Percentiles rank a stretch among this genome's conserved stretches.
phyloP scores from a whole-genome alignment of 345 rosid genomes.

The Excoecaria cochinchinensis region DNA sequence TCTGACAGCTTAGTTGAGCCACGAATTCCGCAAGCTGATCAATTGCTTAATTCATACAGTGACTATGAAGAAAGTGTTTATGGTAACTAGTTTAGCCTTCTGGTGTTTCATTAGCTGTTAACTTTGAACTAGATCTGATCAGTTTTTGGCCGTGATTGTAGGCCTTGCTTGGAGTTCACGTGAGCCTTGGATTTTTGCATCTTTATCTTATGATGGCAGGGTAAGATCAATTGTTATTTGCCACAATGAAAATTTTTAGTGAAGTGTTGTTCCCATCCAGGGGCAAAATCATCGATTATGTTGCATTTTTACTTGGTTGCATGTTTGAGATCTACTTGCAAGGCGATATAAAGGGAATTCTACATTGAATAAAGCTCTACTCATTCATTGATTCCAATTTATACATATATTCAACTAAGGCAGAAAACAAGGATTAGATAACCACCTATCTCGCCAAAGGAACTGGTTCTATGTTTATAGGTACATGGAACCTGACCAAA shows the following conservation, averaged over 20 bases:
- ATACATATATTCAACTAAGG: no score
- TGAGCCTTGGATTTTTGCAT: conserved; percentile 87
- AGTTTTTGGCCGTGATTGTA: conserved; percentile 28
- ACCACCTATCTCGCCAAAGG: no score
- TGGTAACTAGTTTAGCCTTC: conserved; percentile 42
- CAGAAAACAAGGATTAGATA: no score
- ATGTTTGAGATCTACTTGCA: not conserved
- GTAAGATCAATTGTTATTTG: conserved; percentile 40
- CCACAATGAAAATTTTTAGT: not conserved
- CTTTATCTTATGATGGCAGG: conserved; percentile 92
- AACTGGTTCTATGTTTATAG: no score
- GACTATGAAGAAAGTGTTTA: conserved; percentile 91
- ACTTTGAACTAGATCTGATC: conserved; percentile 16
- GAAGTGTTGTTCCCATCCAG: not conserved
- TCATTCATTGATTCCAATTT: no score
- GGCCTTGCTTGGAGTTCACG: conserved; percentile 93
- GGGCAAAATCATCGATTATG: not conserved
- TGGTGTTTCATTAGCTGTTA: not conserved
- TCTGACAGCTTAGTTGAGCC: conserved; percentile 23
- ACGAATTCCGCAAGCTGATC: conserved; percentile 11
- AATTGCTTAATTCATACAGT: conserved; percentile 56
- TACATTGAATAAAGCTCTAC: not conserved
- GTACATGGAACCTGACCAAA: no score
- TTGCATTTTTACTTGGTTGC: not conserved
- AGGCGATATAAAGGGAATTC: not conserved